Base-by-base conservation (phyloP, 768 basidiomycete genomes). In the Serpula lacrymans region DNA sequence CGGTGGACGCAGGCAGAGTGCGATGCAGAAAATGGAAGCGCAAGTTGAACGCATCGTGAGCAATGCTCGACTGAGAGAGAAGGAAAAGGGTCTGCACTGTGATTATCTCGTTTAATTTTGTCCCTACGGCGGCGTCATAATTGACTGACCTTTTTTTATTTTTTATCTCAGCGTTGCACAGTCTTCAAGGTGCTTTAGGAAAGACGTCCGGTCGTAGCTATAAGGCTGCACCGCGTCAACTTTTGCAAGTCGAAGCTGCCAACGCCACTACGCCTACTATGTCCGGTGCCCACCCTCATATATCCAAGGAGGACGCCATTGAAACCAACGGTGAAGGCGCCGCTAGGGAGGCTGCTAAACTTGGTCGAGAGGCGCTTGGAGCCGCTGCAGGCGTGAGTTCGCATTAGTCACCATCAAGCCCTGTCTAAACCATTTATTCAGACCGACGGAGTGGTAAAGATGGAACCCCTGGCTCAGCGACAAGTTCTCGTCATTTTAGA, bases 1-100 rank as follows among this genome's bases (percentile, higher is more conserved):
- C 2, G 75, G 77, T 8, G 78, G 75, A 21, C 73, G 90, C 34
- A 71, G 89, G 42, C 87, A 82, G 9, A 91, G 75, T 50, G 90
- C 90, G 0, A 88, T 93, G 86, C 85, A 92, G 57, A 75, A 86
- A 48, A 92, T 93, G 90, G 88, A 91, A 53, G 78, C 84, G 40
- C 96, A 99, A 59, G 94, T 99, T 12, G 95, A 98, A 67, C 72
- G 94, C 48, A 88, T 99, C 47, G 95, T 99, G 16, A 93, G 82
- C 52, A 92, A 88, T 58, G 88, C 93, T 1, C 78, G 89, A 50
- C 72, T 84, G 57, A 70, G 91, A 48, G 90, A 92, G 58, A 88
- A 84, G 62, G 88, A 91, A 55, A 89, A 92, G 57, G 82, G 81
- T 13, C 43, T 81, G 40, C 77, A 82, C 49, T 75, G 53, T 57